phyloP scores from a whole-genome alignment of 164 flowering plant species.

The Magnolia changhungtana region DNA sequence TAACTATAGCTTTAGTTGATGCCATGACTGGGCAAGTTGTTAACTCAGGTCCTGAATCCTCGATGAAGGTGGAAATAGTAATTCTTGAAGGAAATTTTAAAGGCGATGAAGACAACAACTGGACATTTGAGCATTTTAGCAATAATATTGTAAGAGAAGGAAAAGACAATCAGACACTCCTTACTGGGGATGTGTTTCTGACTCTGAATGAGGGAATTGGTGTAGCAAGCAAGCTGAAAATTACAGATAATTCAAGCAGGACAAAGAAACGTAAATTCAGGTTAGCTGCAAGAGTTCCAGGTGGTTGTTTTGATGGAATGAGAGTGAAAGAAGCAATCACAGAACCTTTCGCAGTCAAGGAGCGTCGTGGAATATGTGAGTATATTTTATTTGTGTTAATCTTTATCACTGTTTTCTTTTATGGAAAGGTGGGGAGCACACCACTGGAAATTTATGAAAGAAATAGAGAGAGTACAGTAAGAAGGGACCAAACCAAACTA shows the following conservation, averaged over 20 bases:
- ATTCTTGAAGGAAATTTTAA: constrained; percentile 58
- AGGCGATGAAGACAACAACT: constrained; percentile 31
- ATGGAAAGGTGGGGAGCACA: too few species aligned
- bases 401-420: too few species aligned
- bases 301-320: constrained; percentile 24
- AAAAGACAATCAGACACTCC: constrained; percentile 44
- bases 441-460: too few species aligned
- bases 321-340: constrained; percentile 48
- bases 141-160: constrained; percentile 46
- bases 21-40: constrained; percentile 33
- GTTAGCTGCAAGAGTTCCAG: constrained; percentile 44
- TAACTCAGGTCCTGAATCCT: constrained; percentile 35
- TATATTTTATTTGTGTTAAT: neutral
- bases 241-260: constrained; percentile 71
- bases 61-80: constrained; percentile 43
- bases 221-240: constrained; percentile 43
- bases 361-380: constrained; percentile 62
- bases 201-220: constrained; percentile 63
- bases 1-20: constrained; percentile 58
- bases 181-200: constrained; percentile 50
- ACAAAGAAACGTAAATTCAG: constrained; percentile 53
- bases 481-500: too few species aligned
- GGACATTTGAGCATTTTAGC: constrained; percentile 45
- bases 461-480: too few species aligned
- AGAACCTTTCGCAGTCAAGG: constrained; percentile 48